A percentile compares a stretch with the other conserved stretches of the same genome.
Conservation (phyloP, 352 stramenopile species). For the Pythium vanterpoolii region DNA sequence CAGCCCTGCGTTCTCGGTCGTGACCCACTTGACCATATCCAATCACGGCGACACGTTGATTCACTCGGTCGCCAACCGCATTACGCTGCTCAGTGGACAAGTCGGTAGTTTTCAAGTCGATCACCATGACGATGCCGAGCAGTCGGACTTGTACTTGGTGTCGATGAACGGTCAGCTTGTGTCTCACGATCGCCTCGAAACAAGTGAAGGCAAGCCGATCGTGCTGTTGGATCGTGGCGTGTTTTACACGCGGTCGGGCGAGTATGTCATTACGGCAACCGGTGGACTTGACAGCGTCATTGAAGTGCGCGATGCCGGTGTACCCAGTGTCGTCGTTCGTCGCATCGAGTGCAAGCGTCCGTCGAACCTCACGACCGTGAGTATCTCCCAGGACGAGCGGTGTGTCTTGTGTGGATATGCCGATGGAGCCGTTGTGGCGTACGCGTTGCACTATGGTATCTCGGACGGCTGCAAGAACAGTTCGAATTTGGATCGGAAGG, state of each 20-base stretch:
- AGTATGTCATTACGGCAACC: conserved; percentile 76
- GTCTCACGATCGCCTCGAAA: conserved; percentile 51
- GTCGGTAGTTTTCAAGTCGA: conserved; percentile 34
- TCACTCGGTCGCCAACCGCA: conserved; percentile 50
- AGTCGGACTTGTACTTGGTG: conserved; percentile 75
- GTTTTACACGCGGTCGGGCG: conserved; percentile 72
- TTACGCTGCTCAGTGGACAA: conserved; percentile 16
- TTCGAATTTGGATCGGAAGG: conserved; percentile 65
- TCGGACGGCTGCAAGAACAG: conserved; percentile 71
- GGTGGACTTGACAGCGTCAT: conserved; percentile 58
- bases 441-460: conserved; percentile 81
- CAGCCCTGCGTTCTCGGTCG: conserved; percentile 40
- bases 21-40: conserved; percentile 77
- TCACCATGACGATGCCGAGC: conserved; percentile 29
- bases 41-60: conserved; percentile 66
- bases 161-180: conserved; percentile 83
- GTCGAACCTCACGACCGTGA: conserved; percentile 62
- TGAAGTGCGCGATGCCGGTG: conserved; percentile 69
- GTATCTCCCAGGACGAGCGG: conserved; percentile 75
- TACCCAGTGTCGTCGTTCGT: conserved; percentile 51
- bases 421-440: conserved; percentile 74
- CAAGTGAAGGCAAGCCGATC: conserved; percentile 38
- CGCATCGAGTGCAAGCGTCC: conserved; percentile 78
- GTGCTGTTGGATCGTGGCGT: conserved; percentile 65
- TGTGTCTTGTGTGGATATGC: conserved; percentile 81